phyloP scores from a whole-genome alignment of 805 yeast species.

The Wickerhamiella kazuoi region DNA sequence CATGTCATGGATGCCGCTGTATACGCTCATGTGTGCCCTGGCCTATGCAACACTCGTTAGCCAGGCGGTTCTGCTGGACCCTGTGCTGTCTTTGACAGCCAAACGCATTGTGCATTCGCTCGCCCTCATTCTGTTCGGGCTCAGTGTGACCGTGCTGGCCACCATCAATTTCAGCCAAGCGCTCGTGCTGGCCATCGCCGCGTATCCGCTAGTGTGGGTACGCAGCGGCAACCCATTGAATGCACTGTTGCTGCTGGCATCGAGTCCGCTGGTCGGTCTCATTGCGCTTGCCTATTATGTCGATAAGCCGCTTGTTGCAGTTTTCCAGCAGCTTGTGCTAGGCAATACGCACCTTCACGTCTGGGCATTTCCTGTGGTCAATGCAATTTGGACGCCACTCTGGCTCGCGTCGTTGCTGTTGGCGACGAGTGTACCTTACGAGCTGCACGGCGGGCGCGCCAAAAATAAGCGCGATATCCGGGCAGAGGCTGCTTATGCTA shows the following conservation, averaged over 20 bases:
- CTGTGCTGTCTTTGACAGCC: not conserved
- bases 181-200: constrained; percentile 45
- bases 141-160: constrained; percentile 52
- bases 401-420: constrained; percentile 33
- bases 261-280: constrained; percentile 31
- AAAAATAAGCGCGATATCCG: too few relatives aligned
- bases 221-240: constrained; percentile 19
- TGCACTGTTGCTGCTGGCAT: constrained; percentile 15
- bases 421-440: not conserved
- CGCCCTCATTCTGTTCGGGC: constrained; percentile 44
- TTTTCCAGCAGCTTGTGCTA: constrained; percentile 36
- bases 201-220: constrained; percentile 58
- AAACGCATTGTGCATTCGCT: constrained; percentile 22
- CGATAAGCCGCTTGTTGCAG: constrained; percentile 22
- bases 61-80: constrained; percentile 8
- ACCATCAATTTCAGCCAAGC: constrained; percentile 78
- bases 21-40: constrained; percentile 1
- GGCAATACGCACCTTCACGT: constrained; percentile 56
- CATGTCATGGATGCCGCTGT: not conserved
- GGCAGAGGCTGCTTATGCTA: too few relatives aligned
- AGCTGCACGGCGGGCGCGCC: too few relatives aligned
- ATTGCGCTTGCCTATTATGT: constrained; percentile 19
- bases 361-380: constrained; percentile 71
- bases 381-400: constrained; percentile 65
- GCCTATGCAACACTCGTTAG: constrained; percentile 12